Evolutionary conservation across 352 stramenopile genomes (phyloP).

Genomic region (Peronospora tabacina): DNA sequence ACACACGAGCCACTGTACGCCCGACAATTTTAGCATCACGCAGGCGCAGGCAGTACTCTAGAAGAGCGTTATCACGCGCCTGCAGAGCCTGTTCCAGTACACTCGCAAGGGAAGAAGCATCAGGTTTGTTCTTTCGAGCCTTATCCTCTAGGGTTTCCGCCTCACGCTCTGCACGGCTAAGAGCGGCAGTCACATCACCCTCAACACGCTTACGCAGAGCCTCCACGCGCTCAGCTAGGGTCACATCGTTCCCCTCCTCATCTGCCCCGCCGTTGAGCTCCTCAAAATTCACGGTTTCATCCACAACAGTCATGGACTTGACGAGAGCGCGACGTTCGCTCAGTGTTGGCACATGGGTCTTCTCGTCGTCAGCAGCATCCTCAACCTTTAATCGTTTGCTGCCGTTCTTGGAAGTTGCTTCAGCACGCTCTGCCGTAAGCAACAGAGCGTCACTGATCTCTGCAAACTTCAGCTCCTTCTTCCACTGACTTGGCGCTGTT

Average conservation of each 20-base stretch:
- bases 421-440: constrained; percentile 32
- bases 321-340: constrained; percentile 49
- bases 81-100: constrained; percentile 80
- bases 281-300: constrained; percentile 56
- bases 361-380: constrained; percentile 34
- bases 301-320: constrained; percentile 51
- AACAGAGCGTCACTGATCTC: constrained; percentile 62
- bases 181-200: constrained; percentile 51
- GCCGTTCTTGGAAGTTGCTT: constrained; percentile 28
- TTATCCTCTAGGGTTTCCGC: constrained; percentile 31
- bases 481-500: constrained; percentile 44
- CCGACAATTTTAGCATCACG: constrained; percentile 68
- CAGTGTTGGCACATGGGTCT: constrained; percentile 68
- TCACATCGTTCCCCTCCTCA: constrained; percentile 52
- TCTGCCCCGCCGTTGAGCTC: constrained; percentile 42
- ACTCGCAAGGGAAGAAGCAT: constrained; percentile 75
- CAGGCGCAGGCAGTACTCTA: constrained; percentile 77
- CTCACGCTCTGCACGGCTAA: constrained; percentile 42
- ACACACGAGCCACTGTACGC: constrained; percentile 69
- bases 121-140: constrained; percentile 38
- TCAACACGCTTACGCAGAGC: constrained; percentile 70
- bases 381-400: constrained; percentile 62
- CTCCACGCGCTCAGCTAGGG: constrained; percentile 70
- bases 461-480: constrained; percentile 43
- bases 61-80: constrained; percentile 80